Evolutionary conservation across 2,329 filamentous ascomycete genomes (phyloP), one percentile per base, ranked within the genome.

Genomic region (Plectosphaerella sp.): DNA sequence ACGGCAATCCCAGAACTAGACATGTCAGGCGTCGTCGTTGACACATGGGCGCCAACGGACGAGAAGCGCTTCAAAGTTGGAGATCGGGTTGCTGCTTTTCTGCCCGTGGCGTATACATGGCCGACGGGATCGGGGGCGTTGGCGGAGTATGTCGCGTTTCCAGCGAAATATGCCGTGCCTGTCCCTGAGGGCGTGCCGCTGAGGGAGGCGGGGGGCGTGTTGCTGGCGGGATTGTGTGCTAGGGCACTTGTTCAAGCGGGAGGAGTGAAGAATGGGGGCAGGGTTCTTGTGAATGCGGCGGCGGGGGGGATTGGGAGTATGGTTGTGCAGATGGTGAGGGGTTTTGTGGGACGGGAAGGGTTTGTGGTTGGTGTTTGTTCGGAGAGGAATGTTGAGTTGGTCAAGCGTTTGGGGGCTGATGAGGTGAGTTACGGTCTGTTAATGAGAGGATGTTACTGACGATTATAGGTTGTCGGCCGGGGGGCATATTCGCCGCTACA

Each of bases 261-360:
- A 3, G 67, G 63, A 2, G 63, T 68, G 53, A 64, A 68, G 57
- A 57, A 57, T 24, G 70, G 75, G 0, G 64, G 71, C 37, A 62
- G 68, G 3, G 72, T 79, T 36, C 57, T 80, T 46, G 64, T 80
- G 4, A 77, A 79, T 55, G 77, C 75, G 4, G 78, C 74, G 18
- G 78, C 76, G 57, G 77, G 77, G 1, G 77, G 75, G 12, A 72
- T 80, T 6, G 77, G 77, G 12, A 68, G 69, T 18, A 58, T 79
- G 48, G 64, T 70, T 2, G 62, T 78, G 46, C 77, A 80, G 62
- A 69, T 77, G 64, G 64, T 61, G 45, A 64, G 64, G 14, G 62
- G 58, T n/a, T 55, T 64, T 57, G 67, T 76, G 55, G 67, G 72
- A 41, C 55, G 64, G 49, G 61, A 65, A 1, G 77, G 75, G 3